Conservation (phyloP, 371 early-diverging fungal genomes). For the Saksenaea oblongispora region DNA sequence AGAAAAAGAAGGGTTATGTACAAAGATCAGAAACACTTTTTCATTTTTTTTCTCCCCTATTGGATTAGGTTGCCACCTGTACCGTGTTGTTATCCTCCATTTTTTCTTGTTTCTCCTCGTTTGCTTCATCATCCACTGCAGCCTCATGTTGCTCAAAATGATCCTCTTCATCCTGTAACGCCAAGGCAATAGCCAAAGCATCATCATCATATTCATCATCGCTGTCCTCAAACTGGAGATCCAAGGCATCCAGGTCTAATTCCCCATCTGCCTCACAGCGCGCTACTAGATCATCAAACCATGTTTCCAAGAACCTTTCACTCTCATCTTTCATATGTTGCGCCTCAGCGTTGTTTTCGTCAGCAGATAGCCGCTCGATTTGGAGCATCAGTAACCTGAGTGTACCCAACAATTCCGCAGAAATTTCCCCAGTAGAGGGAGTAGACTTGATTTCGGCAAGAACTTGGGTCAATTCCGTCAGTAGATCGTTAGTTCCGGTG, state of each 20-base stretch:
- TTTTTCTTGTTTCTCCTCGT: not conserved
- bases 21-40: not conserved
- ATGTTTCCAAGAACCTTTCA: conserved; percentile 41
- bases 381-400: conserved; percentile 44
- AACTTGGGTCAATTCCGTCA: conserved; percentile 36
- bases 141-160: conserved; percentile 8
- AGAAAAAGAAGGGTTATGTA: not conserved
- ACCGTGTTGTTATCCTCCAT: not conserved
- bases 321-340: conserved; percentile 40
- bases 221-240: conserved; percentile 19
- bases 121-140: conserved; percentile 12
- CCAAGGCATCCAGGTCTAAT: conserved; percentile 23
- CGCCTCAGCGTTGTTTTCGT: conserved; percentile 36
- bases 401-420: conserved; percentile 42
- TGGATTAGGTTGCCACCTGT: not conserved
- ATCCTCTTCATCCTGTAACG: conserved; percentile 5
- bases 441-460: conserved; percentile 42
- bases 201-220: conserved; percentile 34
- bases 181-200: conserved; percentile 13
- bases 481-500: conserved; percentile 15
- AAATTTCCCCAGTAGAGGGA: conserved; percentile 45
- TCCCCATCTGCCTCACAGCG: conserved; percentile 45
- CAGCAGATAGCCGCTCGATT: conserved; percentile 39
- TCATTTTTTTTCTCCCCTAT: not conserved
- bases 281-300: conserved; percentile 50